A percentile compares a stretch with the other conserved stretches of the same genome.
phyloP scores from a whole-genome alignment of 1,139 yeast species.

The Suhomyces guaymorum region DNA sequence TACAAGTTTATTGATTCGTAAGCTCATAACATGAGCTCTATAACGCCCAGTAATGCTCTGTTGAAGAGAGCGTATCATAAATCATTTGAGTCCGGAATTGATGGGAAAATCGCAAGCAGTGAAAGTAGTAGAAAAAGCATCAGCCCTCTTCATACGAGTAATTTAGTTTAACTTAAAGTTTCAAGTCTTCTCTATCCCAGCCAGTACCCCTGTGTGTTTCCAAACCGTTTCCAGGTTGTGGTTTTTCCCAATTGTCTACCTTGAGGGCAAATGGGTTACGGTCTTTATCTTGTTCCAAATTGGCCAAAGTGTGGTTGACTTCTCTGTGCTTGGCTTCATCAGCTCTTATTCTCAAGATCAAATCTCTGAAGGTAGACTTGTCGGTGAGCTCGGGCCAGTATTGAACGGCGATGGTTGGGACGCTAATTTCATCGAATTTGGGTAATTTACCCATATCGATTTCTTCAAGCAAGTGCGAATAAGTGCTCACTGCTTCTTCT shows the following conservation, averaged over 20 bases:
- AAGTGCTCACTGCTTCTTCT: conserved; percentile 77
- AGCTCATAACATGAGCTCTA: too few relatives aligned
- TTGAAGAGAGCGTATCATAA: too few relatives aligned
- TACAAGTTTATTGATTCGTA: too few relatives aligned
- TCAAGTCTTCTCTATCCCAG: conserved; percentile 62
- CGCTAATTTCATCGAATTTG: conserved; percentile 42
- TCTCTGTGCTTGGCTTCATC: conserved; percentile 79
- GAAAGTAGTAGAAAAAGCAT: too few relatives aligned
- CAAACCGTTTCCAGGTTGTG: conserved; percentile 60
- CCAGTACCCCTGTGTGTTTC: conserved; percentile 51
- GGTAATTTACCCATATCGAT: conserved; percentile 56
- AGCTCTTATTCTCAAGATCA: conserved; percentile 56
- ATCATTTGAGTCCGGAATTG: too few relatives aligned
- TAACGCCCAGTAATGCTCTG: too few relatives aligned
- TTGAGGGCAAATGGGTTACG: conserved; percentile 69
- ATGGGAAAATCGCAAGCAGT: too few relatives aligned
- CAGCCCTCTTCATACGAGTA: neutral
- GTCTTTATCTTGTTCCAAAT: conserved; percentile 53
- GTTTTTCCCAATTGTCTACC: conserved; percentile 35
- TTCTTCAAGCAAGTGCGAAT: conserved; percentile 58
- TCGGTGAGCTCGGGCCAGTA: conserved; percentile 60
- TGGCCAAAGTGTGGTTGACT: conserved; percentile 75
- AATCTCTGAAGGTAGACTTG: conserved; percentile 58
- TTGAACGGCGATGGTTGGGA: conserved; percentile 60
- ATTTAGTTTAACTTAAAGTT: neutral